Conservation (phyloP, 2,329 filamentous ascomycete genomes). For the Trichoderma pleuroti region DNA sequence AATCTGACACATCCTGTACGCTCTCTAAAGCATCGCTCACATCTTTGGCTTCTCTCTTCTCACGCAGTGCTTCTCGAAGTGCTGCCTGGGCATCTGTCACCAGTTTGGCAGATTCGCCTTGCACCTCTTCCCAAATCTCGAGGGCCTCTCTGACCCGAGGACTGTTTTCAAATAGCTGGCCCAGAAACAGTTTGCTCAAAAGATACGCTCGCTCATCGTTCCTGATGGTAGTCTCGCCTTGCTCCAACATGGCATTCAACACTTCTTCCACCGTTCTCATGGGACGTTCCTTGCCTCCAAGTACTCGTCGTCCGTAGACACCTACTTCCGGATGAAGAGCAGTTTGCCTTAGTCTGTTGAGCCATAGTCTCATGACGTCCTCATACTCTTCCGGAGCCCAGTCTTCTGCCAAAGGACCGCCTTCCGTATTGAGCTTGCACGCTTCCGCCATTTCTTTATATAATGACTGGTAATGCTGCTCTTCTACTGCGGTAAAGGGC, state of each 20-base stretch:
- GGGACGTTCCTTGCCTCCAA: constrained; percentile 62
- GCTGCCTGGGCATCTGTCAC: constrained; percentile 64
- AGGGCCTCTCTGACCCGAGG: constrained; percentile 65
- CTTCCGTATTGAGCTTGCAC: constrained; percentile 62
- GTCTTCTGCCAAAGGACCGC: constrained; percentile 55
- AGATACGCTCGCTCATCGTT: constrained; percentile 67
- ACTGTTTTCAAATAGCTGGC: constrained; percentile 76
- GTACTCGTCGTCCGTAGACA: constrained; percentile 58
- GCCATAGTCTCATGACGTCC: constrained; percentile 74
- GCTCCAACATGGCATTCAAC: constrained; percentile 85
- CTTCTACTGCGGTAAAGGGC: constrained; percentile 85
- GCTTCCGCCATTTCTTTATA: constrained; percentile 72
- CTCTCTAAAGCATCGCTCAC: not conserved
- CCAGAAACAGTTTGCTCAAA: constrained; percentile 60
- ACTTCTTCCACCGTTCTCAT: constrained; percentile 83
- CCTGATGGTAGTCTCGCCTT: constrained; percentile 66
- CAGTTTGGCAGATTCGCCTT: constrained; percentile 46
- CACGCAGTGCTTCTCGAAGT: constrained; percentile 48
- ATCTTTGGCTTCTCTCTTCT: constrained; percentile 19
- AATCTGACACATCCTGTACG: constrained; percentile 12
- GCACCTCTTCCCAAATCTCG: constrained; percentile 61
- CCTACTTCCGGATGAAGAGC: constrained; percentile 84
- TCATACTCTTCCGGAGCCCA: constrained; percentile 65
- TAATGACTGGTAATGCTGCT: constrained; percentile 78
- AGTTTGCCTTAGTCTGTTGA: constrained; percentile 74